These are phyloP conservation scores for Yamadazyma laniorum DNA, from an alignment of 805 yeast genomes.

Conservation along the genomic window DNA sequence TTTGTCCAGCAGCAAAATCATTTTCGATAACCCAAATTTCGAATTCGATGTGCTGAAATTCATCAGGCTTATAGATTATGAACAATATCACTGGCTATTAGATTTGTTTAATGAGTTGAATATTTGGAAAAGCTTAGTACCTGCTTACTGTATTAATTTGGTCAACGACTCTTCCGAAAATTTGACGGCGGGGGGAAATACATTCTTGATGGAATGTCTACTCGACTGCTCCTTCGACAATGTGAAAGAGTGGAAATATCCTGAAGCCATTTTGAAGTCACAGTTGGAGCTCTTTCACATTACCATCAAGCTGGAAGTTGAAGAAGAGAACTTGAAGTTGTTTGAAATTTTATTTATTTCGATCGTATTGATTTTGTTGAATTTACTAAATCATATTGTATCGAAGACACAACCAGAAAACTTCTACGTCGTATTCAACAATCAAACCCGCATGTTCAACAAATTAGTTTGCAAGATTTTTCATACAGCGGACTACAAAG, in stretches of 20 bases:
- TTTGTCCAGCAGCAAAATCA: slow-evolving; percentile 13
- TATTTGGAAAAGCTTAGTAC: slow-evolving; percentile 38
- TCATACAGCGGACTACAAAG: slow-evolving; percentile 8
- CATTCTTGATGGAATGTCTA: slow-evolving; percentile 30
- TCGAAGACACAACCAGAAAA: not conserved
- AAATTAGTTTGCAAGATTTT: slow-evolving; percentile 22
- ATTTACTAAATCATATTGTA: slow-evolving; percentile 17
- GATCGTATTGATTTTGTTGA: slow-evolving; percentile 27
- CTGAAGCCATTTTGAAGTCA: slow-evolving; percentile 13
- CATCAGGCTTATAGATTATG: slow-evolving; percentile 23
- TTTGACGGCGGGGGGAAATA: slow-evolving; percentile 1
- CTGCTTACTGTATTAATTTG: slow-evolving; percentile 28
- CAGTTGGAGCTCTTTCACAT: slow-evolving; percentile 20
- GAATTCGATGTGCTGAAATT: slow-evolving; percentile 13
- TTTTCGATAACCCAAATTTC: slow-evolving; percentile 13
- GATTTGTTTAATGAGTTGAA: slow-evolving; percentile 40
- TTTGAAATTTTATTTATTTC: slow-evolving; percentile 33
- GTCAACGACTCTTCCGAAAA: slow-evolving; percentile 5
- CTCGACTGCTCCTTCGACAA: slow-evolving; percentile 26
- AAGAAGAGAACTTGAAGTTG: slow-evolving; percentile 10
- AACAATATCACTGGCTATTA: slow-evolving; percentile 37
- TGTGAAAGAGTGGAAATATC: slow-evolving; percentile 6
- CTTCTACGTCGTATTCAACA: slow-evolving; percentile 18
- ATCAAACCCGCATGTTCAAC: slow-evolving; percentile 33
- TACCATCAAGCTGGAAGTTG: slow-evolving; percentile 3